Conservation (phyloP, 2,329 filamentous ascomycete species). For the Ambrosiella cleistominuta region DNA sequence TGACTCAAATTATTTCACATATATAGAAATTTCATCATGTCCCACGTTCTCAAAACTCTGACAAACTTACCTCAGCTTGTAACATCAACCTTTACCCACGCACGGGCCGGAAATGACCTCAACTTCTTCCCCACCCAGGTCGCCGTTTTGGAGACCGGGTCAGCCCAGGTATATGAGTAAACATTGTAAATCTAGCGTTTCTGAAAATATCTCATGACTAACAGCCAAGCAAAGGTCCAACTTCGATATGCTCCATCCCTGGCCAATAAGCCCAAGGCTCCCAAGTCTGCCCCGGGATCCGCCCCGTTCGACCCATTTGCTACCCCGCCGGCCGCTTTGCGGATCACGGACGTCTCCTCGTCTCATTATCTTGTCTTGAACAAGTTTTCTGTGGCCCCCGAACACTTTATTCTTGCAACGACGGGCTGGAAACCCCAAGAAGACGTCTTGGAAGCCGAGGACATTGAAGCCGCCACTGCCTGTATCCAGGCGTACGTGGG, state of each 20-base stretch:
- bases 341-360: constrained; percentile 33
- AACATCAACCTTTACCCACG: constrained; percentile 29
- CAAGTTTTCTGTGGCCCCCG: constrained; percentile 54
- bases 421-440: constrained; percentile 46
- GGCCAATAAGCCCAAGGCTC: constrained; percentile 44
- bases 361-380: constrained; percentile 51
- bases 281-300: constrained; percentile 16
- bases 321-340: constrained; percentile 32
- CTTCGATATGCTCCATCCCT: constrained; percentile 53
- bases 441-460: constrained; percentile 39
- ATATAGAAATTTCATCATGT: not conserved
- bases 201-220: not conserved
- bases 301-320: constrained; percentile 45
- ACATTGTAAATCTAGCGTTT: not conserved
- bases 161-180: constrained; percentile 22
- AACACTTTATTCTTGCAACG: constrained; percentile 57
- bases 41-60: constrained; percentile 2
- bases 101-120: constrained; percentile 30
- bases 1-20: too few relatives aligned
- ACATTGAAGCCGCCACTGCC: constrained; percentile 42
- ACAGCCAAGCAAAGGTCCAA: constrained; percentile 38
- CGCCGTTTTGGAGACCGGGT: constrained; percentile 26
- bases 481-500: constrained; percentile 40
- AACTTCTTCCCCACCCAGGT: constrained; percentile 38
- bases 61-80: constrained; percentile 34